Evolutionary conservation across 2,329 filamentous ascomycete genomes (phyloP).

Genomic region (Phyllosticta paracitricarpa): DNA sequence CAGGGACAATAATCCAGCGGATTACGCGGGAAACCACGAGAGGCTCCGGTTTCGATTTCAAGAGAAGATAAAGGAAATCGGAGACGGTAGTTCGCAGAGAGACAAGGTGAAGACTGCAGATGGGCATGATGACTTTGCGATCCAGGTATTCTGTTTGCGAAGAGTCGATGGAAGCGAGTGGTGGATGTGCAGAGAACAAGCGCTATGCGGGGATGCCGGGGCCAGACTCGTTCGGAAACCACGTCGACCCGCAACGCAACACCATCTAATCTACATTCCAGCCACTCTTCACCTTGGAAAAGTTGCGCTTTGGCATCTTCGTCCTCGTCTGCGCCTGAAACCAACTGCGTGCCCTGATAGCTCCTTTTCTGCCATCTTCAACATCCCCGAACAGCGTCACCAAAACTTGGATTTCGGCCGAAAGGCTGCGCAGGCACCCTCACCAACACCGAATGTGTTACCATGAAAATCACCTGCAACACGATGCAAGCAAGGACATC

Average conservation of each 20-base stretch:
- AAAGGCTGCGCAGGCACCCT: no score
- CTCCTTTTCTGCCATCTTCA: no score
- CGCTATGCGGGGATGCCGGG: background rate
- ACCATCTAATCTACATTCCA: no score
- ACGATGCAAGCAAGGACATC: background rate
- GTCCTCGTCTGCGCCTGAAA: no score
- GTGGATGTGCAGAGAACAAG: background rate
- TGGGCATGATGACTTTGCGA: conserved; percentile 30
- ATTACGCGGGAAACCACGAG: conserved; percentile 35
- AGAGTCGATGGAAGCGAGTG: background rate
- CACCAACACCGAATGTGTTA: background rate
- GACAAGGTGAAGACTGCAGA: conserved; percentile 39
- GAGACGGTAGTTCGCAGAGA: conserved; percentile 29
- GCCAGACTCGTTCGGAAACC: no score
- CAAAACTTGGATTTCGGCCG: no score
- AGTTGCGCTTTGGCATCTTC: no score
- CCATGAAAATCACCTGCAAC: background rate
- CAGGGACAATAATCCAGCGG: conserved; percentile 42
- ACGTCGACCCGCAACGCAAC: no score
- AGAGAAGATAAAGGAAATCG: conserved; percentile 33
- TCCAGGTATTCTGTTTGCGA: background rate
- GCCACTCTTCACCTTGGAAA: no score
- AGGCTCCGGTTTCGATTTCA: conserved; percentile 24
- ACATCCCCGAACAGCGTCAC: no score
- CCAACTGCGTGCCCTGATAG: no score